Base-by-base conservation (phyloP, 208 protist genomes). In the Acanthamoeba royreba region DNA sequence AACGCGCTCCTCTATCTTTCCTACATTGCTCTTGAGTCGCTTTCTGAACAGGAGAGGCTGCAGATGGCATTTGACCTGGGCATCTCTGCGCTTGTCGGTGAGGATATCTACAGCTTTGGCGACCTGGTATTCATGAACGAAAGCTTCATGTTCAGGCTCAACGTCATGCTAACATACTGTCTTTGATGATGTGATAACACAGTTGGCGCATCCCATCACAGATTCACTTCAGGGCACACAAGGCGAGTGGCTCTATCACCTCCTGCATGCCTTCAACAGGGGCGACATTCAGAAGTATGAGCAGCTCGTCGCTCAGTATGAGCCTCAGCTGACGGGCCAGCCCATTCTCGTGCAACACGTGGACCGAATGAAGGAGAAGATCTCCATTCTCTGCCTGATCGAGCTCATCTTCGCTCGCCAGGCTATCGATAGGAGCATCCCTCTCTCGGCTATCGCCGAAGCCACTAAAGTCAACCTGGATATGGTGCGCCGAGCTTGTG, bases 321-420 rank as follows among this genome's bases (percentile, higher is more conserved):
- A 40, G n/a, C 58, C 38, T n/a, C 55, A 49, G 66, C 93, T 53
- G 35, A 22, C 42, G 35, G 1, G 52, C 17, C 40, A 91, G 35
- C 58, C 52, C 53, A 91, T 61, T 8, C 91, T 97, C 1, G 92
- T 94, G 3, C 49, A 96, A 22, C 95, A 96, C 69, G 33, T 85
- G 17, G 61, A 91, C 28, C 79, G 92, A 52, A 77, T 97, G 42
- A 85, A 93, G 89, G 93, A 97, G 89, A 98, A 99, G 95, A 98
- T 99, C 69, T 97, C 98, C 17, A 97, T 99, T 52, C 98, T 99
- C 95, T 96, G 97, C 25, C 96, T 99, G 35, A 98, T 99, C 13
- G 98, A 99, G 93, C 96, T 99, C 13, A 97, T 99, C 47, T 99
- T 99, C 95, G 97, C 97, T 93, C 98, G 97, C 2, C 98, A 98